Percentiles rank a stretch among this genome's conserved stretches.
These are phyloP conservation scores for Phyllosticta ampelicida DNA, from an alignment of 2,329 filamentous ascomycete species.

Conservation along the genomic window DNA sequence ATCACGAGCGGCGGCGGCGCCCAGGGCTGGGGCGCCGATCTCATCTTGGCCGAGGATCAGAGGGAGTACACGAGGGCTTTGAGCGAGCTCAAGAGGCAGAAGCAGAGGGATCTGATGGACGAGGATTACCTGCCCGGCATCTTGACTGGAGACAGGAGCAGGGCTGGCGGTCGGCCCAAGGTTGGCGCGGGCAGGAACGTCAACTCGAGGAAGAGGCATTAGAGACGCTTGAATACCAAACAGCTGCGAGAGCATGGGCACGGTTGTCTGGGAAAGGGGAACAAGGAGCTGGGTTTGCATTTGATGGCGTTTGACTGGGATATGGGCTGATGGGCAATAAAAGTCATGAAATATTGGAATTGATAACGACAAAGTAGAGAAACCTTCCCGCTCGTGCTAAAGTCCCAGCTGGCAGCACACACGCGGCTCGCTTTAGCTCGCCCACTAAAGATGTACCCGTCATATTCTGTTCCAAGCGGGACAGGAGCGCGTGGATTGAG, in stretches of 20 bases:
- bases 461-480: too few species aligned
- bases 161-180: constrained; percentile 55
- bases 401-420: too few species aligned
- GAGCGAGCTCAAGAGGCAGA: constrained; percentile 52
- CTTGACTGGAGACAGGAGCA: constrained; percentile 64
- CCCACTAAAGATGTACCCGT: too few species aligned
- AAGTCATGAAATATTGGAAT: neutral
- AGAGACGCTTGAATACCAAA: neutral
- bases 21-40: constrained; percentile 70
- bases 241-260: neutral
- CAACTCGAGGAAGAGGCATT: constrained; percentile 59
- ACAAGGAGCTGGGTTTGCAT: neutral
- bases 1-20: constrained; percentile 57
- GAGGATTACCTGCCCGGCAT: constrained; percentile 84
- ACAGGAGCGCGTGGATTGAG: too few species aligned
- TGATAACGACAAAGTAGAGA: too few species aligned
- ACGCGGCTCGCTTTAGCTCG: too few species aligned
- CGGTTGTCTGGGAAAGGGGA: neutral
- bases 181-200: constrained; percentile 80
- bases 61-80: constrained; percentile 70
- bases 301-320: neutral
- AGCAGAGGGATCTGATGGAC: constrained; percentile 82
- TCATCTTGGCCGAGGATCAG: constrained; percentile 90
- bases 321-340: neutral
- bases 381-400: too few species aligned